phyloP scores from a whole-genome alignment of 2,329 filamentous ascomycete genomes.

The Conoideocrella luteorostrata region DNA sequence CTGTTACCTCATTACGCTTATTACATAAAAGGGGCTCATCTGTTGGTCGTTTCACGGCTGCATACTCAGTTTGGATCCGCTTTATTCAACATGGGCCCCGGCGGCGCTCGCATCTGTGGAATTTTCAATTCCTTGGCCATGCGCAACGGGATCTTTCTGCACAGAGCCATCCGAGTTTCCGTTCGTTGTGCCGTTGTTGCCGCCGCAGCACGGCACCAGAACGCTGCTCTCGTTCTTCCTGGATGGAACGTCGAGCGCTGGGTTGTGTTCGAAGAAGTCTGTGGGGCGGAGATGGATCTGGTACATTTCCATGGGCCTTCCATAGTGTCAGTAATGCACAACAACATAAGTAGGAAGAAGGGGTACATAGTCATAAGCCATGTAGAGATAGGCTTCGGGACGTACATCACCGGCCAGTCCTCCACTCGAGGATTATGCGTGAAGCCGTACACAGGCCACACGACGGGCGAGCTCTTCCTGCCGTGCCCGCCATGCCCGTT shows the following conservation, averaged over 20 bases:
- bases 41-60: too few species aligned
- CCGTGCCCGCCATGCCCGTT: constrained; percentile 4
- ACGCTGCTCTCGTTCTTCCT: constrained; percentile 33
- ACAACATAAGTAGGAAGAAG: not conserved
- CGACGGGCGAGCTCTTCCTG: constrained; percentile 25
- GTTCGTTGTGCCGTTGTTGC: constrained; percentile 5
- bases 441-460: constrained; percentile 44
- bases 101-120: constrained; percentile 15
- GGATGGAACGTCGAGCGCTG: constrained; percentile 38
- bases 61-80: too few species aligned
- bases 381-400: constrained; percentile 7
- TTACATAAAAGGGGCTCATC: too few species aligned
- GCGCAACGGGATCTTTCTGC: constrained; percentile 23
- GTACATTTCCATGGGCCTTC: constrained; percentile 41
- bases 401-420: constrained; percentile 47
- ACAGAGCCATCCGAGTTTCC: constrained; percentile 13
- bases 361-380: not conserved
- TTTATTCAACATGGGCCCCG: constrained; percentile 13
- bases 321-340: constrained; percentile 4
- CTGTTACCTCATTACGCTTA: too few species aligned
- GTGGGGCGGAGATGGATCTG: constrained; percentile 34
- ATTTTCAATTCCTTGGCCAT: constrained; percentile 22
- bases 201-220: constrained; percentile 29
- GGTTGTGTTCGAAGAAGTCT: constrained; percentile 42
- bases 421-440: constrained; percentile 43